Evolutionary conservation across 495 filamentous ascomycete genomes (phyloP), one percentile per base, ranked within the genome.

Genomic region (Cladorrhinum samala): DNA sequence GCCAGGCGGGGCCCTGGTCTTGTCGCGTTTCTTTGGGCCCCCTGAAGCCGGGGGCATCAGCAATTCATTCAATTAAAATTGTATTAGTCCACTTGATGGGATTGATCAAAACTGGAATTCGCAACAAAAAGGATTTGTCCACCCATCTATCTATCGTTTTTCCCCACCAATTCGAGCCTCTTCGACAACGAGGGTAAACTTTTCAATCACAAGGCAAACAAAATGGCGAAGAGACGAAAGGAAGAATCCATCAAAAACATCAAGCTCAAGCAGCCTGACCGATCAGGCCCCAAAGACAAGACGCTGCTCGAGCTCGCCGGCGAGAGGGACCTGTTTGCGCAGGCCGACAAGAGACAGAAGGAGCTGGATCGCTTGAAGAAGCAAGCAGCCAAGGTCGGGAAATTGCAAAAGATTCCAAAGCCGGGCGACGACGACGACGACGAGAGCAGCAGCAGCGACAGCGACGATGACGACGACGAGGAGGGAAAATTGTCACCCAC

Each of bases 231-330:
- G 52, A 74, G 68, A 55, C 70, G 70, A 49, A 75, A 66, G 64
- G 73, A 79, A 60, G 69, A 78, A 47, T 68, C 70, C 20, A 69
- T 63, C 39, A 65, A 67, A 33, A 68, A 77, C 42, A 71, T 86
- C 64, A 77, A 79, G 48, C 77, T 87, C 25, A 62, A 63, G 36
- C 77, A 84, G 13, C 82, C 84, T 25, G 80, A 86, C 61, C 75
- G 81, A 48, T 73, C 69, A 21, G 72, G 60, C 4, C 77, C 75
- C 19, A 76, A 69, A 41, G 68, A 77, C 46, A 71, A 79, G 54
- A 88, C 86, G 0, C 72, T 89, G 24, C 71, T 87, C 14, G 72
- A 87, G 42, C 48, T 88, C 16, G 85, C 85, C 42, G 74, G 83
- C 16, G 74, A 86, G 39, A 75, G 77, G 17, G 69, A 77, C 9